phyloP scores from a whole-genome alignment of 2,329 filamentous ascomycete species.

The Hypocrella siamensis region DNA sequence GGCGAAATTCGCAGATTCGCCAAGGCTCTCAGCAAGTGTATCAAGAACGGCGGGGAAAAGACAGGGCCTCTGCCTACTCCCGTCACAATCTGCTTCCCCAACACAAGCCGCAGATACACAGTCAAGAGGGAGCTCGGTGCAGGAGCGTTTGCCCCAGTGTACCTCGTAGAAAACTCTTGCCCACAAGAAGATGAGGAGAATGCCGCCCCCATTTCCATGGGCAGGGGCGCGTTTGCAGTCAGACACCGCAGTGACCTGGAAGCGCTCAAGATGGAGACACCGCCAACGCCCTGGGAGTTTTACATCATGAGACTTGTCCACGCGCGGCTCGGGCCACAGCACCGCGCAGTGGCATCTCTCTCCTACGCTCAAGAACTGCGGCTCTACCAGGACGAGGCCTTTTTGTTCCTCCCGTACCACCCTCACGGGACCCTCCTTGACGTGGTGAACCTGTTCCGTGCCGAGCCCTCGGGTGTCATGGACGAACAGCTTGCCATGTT shows the following conservation, averaged over 20 bases:
- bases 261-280: conserved; percentile 88
- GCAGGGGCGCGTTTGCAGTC: conserved; percentile 43
- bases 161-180: conserved; percentile 64
- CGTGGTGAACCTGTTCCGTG: conserved; percentile 72
- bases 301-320: conserved; percentile 82
- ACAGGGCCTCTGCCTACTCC: conserved; percentile 40
- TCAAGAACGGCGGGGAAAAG: conserved; percentile 43
- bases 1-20: conserved; percentile 69
- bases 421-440: conserved; percentile 90
- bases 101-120: conserved; percentile 52
- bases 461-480: conserved; percentile 58
- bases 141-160: conserved; percentile 90
- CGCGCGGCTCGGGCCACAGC: conserved; percentile 52
- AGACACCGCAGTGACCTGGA: conserved; percentile 48
- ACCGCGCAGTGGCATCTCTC: conserved; percentile 62
- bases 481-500: conserved; percentile 92
- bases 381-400: conserved; percentile 78
- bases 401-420: conserved; percentile 74
- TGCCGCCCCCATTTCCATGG: conserved; percentile 34
- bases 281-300: conserved; percentile 86
- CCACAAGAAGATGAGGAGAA: conserved; percentile 30
- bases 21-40: conserved; percentile 46
- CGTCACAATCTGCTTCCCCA: conserved; percentile 53
- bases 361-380: conserved; percentile 82
- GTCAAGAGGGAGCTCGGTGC: conserved; percentile 77